These are phyloP conservation scores for Lachnellula occidentalis DNA, from an alignment of 2,329 filamentous ascomycete genomes.

Conservation along the genomic window DNA sequence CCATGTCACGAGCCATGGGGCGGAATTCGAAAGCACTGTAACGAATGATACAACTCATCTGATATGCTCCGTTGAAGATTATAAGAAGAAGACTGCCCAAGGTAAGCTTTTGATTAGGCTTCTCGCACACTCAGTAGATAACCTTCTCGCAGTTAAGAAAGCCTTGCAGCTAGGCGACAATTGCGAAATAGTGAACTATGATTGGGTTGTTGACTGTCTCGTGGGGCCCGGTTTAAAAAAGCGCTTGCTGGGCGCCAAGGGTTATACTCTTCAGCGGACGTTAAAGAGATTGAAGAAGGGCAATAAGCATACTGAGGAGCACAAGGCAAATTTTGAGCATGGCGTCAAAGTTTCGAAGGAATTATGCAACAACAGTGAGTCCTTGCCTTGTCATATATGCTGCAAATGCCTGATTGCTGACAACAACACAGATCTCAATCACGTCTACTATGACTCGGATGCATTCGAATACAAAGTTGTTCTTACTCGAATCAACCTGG, in stretches of 20 bases:
- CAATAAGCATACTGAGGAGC: slow-evolving; percentile 36
- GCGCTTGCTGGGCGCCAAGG: slow-evolving; percentile 1
- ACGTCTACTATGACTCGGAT: slow-evolving; percentile 56
- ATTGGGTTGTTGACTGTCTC: slow-evolving; percentile 41
- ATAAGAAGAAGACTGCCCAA: slow-evolving; percentile 34
- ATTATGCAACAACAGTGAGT: slow-evolving; percentile 46
- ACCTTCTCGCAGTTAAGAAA: slow-evolving; percentile 32
- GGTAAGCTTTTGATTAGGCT: slow-evolving; percentile 14
- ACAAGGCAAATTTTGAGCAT: slow-evolving; percentile 30
- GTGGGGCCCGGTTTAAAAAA: slow-evolving; percentile 31
- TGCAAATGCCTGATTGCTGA: neutral
- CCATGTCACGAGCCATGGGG: slow-evolving; percentile 63
- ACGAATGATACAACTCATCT: slow-evolving; percentile 63
- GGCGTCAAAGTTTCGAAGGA: slow-evolving; percentile 34
- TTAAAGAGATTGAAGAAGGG: slow-evolving; percentile 25
- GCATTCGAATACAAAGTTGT: slow-evolving; percentile 60
- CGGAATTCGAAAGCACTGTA: slow-evolving; percentile 48
- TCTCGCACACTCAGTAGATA: neutral
- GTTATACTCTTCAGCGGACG: slow-evolving; percentile 21
- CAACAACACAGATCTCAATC: slow-evolving; percentile 48
- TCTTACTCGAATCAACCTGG: slow-evolving; percentile 48
- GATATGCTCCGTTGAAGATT: slow-evolving; percentile 59
- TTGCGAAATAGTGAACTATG: slow-evolving; percentile 40
- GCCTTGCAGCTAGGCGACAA: slow-evolving; percentile 32
- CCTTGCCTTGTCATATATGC: neutral